Percentiles rank a stretch among this genome's conserved stretches.
phyloP scores from a whole-genome alignment of 2,329 filamentous ascomycete species.

The Calonectria pauciramosa region DNA sequence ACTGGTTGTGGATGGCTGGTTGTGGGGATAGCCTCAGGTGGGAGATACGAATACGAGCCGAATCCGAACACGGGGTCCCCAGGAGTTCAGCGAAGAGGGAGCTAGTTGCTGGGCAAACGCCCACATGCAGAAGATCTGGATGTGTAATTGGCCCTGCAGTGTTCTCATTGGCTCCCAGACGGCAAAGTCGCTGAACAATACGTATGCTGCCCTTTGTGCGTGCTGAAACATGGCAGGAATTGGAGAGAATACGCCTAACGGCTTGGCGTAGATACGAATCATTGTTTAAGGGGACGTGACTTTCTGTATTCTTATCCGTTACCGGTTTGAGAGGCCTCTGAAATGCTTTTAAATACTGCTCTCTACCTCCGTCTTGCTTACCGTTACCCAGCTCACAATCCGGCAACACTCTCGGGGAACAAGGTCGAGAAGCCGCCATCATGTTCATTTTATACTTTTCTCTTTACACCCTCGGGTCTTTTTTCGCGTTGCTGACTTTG shows the following conservation, averaged over 20 bases:
- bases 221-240: not conserved
- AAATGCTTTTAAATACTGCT: not conserved
- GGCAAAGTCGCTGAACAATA: not conserved
- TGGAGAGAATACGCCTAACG: not conserved
- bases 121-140: not conserved
- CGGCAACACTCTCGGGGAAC: not conserved
- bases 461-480: conserved; percentile 14
- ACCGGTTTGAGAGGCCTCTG: not conserved
- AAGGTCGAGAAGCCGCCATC: not conserved
- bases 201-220: not conserved
- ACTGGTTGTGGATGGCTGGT: not conserved
- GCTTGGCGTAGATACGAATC: not conserved
- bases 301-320: not conserved
- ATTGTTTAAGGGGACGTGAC: not conserved
- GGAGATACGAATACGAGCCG: conserved; percentile 3
- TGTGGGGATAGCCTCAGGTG: conserved; percentile 3
- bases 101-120: not conserved
- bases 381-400: not conserved
- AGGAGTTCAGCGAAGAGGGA: not conserved
- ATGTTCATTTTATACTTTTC: conserved; percentile 28
- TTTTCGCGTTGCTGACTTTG: conserved; percentile 18
- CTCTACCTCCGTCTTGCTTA: not conserved
- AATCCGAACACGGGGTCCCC: not conserved
- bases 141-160: not conserved
- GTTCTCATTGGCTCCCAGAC: not conserved